phyloP scores from a whole-genome alignment of 306 rosid genomes.

The Urtica urens region DNA sequence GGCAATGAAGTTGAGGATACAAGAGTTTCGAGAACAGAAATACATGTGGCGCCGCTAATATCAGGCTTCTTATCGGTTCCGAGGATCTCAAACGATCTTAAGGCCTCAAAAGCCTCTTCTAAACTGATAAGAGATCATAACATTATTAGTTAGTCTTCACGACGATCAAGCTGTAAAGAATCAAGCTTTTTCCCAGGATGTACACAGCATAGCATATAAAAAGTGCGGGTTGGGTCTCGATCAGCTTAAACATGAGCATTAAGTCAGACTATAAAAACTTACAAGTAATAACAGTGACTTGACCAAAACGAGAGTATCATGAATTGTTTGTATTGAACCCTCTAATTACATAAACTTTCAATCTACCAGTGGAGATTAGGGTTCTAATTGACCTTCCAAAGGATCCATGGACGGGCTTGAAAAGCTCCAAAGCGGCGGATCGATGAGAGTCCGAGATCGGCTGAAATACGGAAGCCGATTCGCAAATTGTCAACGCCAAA shows the following conservation, averaged over 20 bases:
- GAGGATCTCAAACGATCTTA: slow-evolving; percentile 67
- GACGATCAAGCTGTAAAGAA: not conserved
- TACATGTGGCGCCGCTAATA: slow-evolving; percentile 38
- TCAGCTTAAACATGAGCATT: no score
- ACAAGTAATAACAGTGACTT: no score
- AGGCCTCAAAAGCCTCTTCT: slow-evolving; percentile 69
- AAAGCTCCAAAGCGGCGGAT: slow-evolving; percentile 60
- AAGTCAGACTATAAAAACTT: no score
- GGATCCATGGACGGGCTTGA: slow-evolving; percentile 37
- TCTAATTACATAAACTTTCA: no score
- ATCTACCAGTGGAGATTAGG: no score
- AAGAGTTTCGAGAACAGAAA: slow-evolving; percentile 48
- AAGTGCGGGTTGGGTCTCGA: no score
- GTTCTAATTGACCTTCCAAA: slow-evolving; percentile 43
- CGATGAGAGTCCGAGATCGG: slow-evolving; percentile 80
- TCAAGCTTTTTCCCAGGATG: no score
- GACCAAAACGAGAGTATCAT: no score
- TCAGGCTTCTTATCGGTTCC: slow-evolving; percentile 46
- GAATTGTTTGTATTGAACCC: no score
- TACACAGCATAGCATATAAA: no score
- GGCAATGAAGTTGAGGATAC: slow-evolving; percentile 34
- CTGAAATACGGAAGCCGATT: slow-evolving; percentile 34
- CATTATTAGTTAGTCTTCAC: slow-evolving; percentile 5
- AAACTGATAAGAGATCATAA: slow-evolving; percentile 39
- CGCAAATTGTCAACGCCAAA: slow-evolving; percentile 39